These are phyloP conservation scores for Kuraishia piskuri DNA, from an alignment of 805 yeast species.

Conservation along the genomic window DNA sequence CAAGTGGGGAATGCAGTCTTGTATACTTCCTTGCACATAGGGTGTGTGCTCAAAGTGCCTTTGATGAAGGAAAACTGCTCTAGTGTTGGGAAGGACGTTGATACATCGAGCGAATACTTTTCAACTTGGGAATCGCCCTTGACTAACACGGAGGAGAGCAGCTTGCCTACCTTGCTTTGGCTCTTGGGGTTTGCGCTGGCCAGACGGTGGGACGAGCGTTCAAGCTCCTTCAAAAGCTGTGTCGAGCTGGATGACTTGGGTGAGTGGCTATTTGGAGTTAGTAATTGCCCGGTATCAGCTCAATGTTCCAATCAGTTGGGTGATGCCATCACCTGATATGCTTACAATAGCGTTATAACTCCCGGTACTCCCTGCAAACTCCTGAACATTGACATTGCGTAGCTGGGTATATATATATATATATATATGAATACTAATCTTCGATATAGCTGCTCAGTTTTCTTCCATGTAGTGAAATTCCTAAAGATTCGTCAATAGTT, in stretches of 20 bases:
- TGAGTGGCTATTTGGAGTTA: constrained; percentile 11
- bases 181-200: neutral
- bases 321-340: constrained; percentile 1
- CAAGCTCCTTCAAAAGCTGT: constrained; percentile 7
- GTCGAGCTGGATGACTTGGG: constrained; percentile 13
- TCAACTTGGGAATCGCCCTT: neutral
- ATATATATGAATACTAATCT: too few relatives aligned
- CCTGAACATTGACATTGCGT: constrained; percentile 37
- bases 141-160: neutral
- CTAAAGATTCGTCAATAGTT: too few relatives aligned
- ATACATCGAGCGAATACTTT: neutral
- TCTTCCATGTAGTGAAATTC: too few relatives aligned
- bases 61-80: constrained; percentile 24
- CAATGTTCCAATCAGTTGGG: neutral
- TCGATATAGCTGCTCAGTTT: too few relatives aligned
- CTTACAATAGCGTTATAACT: constrained; percentile 34
- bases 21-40: constrained; percentile 19
- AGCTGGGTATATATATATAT: too few relatives aligned
- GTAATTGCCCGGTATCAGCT: neutral
- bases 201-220: constrained; percentile 5
- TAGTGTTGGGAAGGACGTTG: constrained; percentile 14
- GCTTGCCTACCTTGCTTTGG: neutral
- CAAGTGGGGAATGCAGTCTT: constrained; percentile 20
- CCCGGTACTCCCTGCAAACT: constrained; percentile 37
- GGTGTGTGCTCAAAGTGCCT: constrained; percentile 16